Evolutionary conservation across 148 eudicot species (phyloP).

Genomic region (Chenopodium formosanum): DNA sequence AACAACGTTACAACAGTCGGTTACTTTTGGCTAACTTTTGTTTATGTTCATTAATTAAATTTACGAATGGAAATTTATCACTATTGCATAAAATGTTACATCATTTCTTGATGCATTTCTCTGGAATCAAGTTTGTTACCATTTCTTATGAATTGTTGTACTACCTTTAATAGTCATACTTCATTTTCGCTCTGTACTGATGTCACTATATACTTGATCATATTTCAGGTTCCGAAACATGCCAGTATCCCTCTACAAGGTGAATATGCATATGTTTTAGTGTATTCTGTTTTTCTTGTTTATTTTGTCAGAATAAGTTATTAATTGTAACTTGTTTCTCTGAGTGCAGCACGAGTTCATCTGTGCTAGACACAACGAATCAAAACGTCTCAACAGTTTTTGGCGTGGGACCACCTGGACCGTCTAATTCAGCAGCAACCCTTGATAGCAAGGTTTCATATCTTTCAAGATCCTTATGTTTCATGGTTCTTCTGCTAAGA

Average conservation of each 20-base stretch:
- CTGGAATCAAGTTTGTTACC: neutral
- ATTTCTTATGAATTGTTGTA: neutral
- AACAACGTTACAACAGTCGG: slow-evolving; percentile 3
- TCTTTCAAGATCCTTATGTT: neutral
- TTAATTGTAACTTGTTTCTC: neutral
- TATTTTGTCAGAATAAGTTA: neutral
- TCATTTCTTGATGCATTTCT: neutral
- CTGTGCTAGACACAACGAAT: slow-evolving; percentile 73
- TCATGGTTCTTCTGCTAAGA: slow-evolving; percentile 21
- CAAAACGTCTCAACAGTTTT: slow-evolving; percentile 70
- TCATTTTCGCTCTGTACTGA: neutral
- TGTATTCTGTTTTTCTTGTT: neutral
- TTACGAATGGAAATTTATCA: neutral
- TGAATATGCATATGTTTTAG: slow-evolving; percentile 22
- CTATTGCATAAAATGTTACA: neutral
- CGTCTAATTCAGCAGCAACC: slow-evolving; percentile 34
- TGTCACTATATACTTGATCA: neutral
- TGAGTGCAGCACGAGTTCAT: slow-evolving; percentile 81
- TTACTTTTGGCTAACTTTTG: slow-evolving; percentile 4
- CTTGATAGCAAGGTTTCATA: slow-evolving; percentile 1
- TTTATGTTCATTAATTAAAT: neutral
- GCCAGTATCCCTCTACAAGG: slow-evolving; percentile 88
- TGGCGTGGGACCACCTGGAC: slow-evolving; percentile 59
- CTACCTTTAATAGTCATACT: neutral
- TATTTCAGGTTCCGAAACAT: slow-evolving; percentile 66